Percentiles rank a stretch among this genome's conserved stretches.
Conservation (phyloP, 1,284 basidiomycete genomes). For the Ceratorhiza oryzae-sativae region DNA sequence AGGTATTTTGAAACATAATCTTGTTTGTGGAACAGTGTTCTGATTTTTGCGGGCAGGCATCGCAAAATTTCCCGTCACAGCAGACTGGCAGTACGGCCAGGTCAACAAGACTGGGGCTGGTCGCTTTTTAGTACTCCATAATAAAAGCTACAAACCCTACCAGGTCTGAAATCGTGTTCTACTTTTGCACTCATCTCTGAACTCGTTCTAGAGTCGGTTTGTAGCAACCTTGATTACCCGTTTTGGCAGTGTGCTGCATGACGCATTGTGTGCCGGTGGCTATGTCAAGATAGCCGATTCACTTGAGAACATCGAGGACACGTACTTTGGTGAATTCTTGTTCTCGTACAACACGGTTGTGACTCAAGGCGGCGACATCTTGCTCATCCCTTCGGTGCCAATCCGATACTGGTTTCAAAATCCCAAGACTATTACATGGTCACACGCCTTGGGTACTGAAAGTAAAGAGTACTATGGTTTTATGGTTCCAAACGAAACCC, state of each 20-base stretch:
- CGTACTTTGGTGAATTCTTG: neutral
- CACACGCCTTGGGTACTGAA: neutral
- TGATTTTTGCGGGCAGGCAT: too few species aligned
- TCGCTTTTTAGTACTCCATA: neutral
- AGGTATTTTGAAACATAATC: neutral
- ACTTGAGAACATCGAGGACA: neutral
- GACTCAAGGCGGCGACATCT: neutral
- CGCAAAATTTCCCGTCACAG: neutral
- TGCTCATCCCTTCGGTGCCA: neutral
- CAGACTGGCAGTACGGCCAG: conserved; percentile 6
- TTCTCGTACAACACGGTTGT: neutral
- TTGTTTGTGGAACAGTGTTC: neutral
- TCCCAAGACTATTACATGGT: neutral
- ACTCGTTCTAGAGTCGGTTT: neutral
- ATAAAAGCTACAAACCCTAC: neutral
- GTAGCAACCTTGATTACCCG: neutral
- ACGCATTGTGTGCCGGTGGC: neutral
- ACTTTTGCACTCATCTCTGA: neutral
- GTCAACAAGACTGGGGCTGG: neutral
- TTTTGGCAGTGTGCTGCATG: neutral
- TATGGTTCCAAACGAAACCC: neutral
- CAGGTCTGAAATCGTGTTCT: neutral
- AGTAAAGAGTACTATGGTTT: neutral
- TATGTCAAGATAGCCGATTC: neutral
- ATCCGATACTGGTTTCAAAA: neutral